phyloP scores from a whole-genome alignment of 1,284 basidiomycete genomes.

The Leccinum subspadiceum region DNA sequence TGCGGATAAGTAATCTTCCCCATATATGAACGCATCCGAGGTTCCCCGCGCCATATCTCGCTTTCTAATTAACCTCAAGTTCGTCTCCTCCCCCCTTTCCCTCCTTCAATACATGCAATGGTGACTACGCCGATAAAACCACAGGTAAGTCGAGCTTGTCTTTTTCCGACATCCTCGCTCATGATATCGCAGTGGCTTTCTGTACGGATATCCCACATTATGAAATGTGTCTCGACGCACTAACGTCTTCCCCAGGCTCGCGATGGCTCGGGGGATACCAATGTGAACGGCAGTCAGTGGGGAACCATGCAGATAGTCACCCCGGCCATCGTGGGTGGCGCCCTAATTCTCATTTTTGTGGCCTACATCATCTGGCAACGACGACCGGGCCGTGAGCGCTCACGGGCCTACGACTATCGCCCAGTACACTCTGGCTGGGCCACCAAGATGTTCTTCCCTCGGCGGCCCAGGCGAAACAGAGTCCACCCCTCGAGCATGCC shows the following conservation, averaged over 20 bases:
- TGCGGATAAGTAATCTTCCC: slow-evolving; percentile 15
- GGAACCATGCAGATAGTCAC: slow-evolving; percentile 33
- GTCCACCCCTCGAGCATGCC: slow-evolving; percentile 13
- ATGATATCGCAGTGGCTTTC: slow-evolving; percentile 16
- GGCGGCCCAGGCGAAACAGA: slow-evolving; percentile 11
- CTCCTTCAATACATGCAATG: slow-evolving; percentile 21
- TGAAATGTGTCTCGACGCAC: neutral
- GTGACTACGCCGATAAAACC: slow-evolving; percentile 9
- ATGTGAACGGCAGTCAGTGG: slow-evolving; percentile 25
- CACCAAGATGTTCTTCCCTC: slow-evolving; percentile 15
- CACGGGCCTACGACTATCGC: slow-evolving; percentile 12
- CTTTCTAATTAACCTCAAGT: neutral
- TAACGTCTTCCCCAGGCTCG: slow-evolving; percentile 16
- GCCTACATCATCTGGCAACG: slow-evolving; percentile 25
- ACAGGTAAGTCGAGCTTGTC: slow-evolving; percentile 11
- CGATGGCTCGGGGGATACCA: neutral
- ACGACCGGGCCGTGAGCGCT: neutral
- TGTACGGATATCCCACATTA: slow-evolving; percentile 12
- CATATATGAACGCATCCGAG: slow-evolving; percentile 16
- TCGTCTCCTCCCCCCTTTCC: neutral
- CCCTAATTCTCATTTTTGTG: slow-evolving; percentile 25
- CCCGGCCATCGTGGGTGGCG: slow-evolving; percentile 33
- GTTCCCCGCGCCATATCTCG: slow-evolving; percentile 18
- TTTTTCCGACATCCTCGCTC: neutral
- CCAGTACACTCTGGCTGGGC: slow-evolving; percentile 13